Conservation (phyloP, 2,329 filamentous ascomycete species). For the Aspergillus neoniger region DNA sequence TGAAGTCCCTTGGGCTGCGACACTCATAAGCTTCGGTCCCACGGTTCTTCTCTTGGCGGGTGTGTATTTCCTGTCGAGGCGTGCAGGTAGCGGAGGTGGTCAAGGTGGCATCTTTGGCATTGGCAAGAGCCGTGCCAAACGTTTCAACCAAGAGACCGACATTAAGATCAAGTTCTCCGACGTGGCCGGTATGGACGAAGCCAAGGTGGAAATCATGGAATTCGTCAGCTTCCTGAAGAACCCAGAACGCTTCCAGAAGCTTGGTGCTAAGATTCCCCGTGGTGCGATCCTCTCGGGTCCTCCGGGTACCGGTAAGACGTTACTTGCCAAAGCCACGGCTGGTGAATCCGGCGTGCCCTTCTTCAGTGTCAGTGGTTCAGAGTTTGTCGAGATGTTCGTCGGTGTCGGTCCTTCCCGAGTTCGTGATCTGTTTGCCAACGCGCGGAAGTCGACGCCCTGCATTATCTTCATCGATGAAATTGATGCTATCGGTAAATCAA, state of each 20-base stretch:
- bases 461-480: conserved; percentile 99
- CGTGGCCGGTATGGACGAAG: conserved; percentile 97
- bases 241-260: conserved; percentile 85
- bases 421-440: conserved; percentile 89
- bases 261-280: conserved; percentile 96
- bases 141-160: conserved; percentile 95
- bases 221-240: conserved; percentile 97
- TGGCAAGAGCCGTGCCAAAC: conserved; percentile 91
- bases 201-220: conserved; percentile 98
- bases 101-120: conserved; percentile 88
- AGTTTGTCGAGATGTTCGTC: conserved; percentile 99
- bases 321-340: conserved; percentile 94
- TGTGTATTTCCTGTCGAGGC: conserved; percentile 75
- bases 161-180: conserved; percentile 97
- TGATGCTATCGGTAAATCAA: conserved; percentile 91
- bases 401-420: conserved; percentile 96
- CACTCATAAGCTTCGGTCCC: conserved; percentile 78
- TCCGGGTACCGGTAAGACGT: conserved; percentile 95
- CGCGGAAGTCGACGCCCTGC: conserved; percentile 92
- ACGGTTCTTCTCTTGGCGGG: conserved; percentile 83
- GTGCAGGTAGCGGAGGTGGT: conserved; percentile 67
- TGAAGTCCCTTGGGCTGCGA: conserved; percentile 72
- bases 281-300: conserved; percentile 97
- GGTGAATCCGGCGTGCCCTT: conserved; percentile 97
- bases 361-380: conserved; percentile 96